Base-by-base conservation (phyloP, 208 protist genomes). In the Endotrypanum monterogeii region DNA sequence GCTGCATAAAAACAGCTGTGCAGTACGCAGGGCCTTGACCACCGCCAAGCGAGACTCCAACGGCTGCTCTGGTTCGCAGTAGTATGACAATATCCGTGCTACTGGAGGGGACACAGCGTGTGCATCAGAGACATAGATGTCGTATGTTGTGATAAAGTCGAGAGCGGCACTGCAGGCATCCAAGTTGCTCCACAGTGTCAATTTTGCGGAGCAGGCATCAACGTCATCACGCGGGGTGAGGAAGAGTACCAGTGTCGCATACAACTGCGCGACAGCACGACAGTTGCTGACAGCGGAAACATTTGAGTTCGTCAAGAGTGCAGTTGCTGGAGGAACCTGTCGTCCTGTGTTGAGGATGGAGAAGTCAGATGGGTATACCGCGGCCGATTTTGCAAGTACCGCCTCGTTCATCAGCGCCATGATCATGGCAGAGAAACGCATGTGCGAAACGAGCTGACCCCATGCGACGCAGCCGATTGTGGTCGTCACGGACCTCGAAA, bases 21-120 rank as follows among this genome's bases (percentile, higher is more conserved):
- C 51, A 6, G 52, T 80, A 6, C 50, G 58, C 54, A 95, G 63
- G 8, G 83, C 85, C 41, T 79, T 74, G 12, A 93, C 87, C 16
- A 92, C 91, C 14, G 82, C 82, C 23, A 83, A 61, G n/a, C 91
- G 87, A 28, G 76, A 80, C 71, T 83, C 76, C 55, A 92, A 78
- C 54, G 86, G 74, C 76, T 87, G 84, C 25, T 83, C 80, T 6
- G 91, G 81, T 58, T 73, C 67, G 14, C 85, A 84, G 70, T 89
- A 90, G 54, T 81, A 71, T 11, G 85, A 78, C 30, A 95, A 61
- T 0, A 91, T 28, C 18, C 58, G 48, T 39, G 86, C 68, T 9
- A 89, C 70, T 0, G 35, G 66, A 14, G 74, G 62, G 30, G 74
- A 80, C 35, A 76, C 71, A 61, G 57, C 25, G 74, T 62, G 65